These are phyloP conservation scores for Insectozyma bohioensis DNA, from an alignment of 1,139 yeast genomes.

Conservation along the genomic window DNA sequence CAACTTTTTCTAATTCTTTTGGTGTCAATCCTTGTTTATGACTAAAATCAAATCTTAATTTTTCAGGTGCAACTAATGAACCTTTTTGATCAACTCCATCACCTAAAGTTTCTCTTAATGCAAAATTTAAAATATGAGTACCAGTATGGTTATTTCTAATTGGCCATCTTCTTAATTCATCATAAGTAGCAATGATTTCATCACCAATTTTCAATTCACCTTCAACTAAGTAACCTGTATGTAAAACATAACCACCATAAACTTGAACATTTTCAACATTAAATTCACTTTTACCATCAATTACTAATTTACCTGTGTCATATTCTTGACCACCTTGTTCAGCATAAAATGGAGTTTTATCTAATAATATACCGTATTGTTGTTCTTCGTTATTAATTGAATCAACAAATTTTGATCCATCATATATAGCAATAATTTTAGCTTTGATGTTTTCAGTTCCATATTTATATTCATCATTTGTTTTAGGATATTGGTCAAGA, in stretches of 20 bases:
- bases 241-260: constrained; percentile 93
- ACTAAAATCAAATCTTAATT: constrained; percentile 92
- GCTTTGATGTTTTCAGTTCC: constrained; percentile 64
- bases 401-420: constrained; percentile 61
- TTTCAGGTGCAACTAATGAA: constrained; percentile 92
- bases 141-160: constrained; percentile 98
- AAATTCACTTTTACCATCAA: constrained; percentile 86
- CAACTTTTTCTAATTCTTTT: constrained; percentile 73
- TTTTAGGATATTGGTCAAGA: constrained; percentile 70
- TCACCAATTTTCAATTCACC: constrained; percentile 71
- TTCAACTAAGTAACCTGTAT: constrained; percentile 82
- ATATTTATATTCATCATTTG: constrained; percentile 79
- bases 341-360: constrained; percentile 92
- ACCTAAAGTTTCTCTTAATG: constrained; percentile 83
- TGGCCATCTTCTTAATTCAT: constrained; percentile 94
- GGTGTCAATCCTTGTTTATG: constrained; percentile 79
- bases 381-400: constrained; percentile 35
- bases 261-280: constrained; percentile 87
- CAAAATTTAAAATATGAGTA: constrained; percentile 91
- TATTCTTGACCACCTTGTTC: constrained; percentile 99
- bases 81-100: constrained; percentile 94
- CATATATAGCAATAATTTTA: constrained; percentile 67
- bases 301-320: constrained; percentile 89
- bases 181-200: constrained; percentile 79
- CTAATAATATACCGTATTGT: constrained; percentile 78